Evolutionary conservation across 352 stramenopile genomes (phyloP).

Genomic region (Phytophthora cactorum): DNA sequence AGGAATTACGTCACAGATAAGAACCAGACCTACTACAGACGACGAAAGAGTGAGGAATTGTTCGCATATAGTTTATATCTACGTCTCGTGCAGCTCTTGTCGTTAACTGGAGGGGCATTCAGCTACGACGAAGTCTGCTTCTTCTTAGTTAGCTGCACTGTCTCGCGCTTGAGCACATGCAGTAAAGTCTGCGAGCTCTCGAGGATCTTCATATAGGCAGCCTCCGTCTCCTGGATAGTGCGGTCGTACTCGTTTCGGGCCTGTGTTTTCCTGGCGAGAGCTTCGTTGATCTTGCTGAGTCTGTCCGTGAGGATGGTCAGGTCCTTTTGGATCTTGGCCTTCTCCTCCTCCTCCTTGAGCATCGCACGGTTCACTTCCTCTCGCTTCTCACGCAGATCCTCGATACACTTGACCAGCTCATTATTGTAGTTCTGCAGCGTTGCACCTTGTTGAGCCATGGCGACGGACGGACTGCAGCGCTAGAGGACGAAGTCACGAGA

Average conservation of each 20-base stretch:
- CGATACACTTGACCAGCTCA: conserved; percentile 95
- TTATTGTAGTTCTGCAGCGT: conserved; percentile 97
- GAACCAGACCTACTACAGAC: neutral
- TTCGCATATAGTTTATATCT: conserved; percentile 10
- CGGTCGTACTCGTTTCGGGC: conserved; percentile 94
- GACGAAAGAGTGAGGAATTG: neutral
- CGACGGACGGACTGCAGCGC: neutral
- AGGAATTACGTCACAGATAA: conserved; percentile 71
- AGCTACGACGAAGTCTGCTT: conserved; percentile 88
- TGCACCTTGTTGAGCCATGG: conserved; percentile 91
- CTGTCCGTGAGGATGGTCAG: conserved; percentile 91
- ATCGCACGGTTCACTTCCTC: conserved; percentile 93
- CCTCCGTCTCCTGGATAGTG: conserved; percentile 95
- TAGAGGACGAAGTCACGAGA: neutral
- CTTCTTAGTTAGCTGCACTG: conserved; percentile 95
- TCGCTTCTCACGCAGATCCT: conserved; percentile 93
- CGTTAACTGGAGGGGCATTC: neutral
- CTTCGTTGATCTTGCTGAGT: conserved; percentile 93
- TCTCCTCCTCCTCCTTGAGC: conserved; percentile 95
- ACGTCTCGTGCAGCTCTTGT: conserved; percentile 4
- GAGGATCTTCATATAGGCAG: conserved; percentile 96
- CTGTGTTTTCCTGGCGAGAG: conserved; percentile 89
- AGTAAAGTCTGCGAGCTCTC: conserved; percentile 95
- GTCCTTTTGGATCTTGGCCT: conserved; percentile 95
- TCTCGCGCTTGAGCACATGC: conserved; percentile 95